phyloP scores from a whole-genome alignment of 2,329 filamentous ascomycete genomes.

The Epichloe baconii region DNA sequence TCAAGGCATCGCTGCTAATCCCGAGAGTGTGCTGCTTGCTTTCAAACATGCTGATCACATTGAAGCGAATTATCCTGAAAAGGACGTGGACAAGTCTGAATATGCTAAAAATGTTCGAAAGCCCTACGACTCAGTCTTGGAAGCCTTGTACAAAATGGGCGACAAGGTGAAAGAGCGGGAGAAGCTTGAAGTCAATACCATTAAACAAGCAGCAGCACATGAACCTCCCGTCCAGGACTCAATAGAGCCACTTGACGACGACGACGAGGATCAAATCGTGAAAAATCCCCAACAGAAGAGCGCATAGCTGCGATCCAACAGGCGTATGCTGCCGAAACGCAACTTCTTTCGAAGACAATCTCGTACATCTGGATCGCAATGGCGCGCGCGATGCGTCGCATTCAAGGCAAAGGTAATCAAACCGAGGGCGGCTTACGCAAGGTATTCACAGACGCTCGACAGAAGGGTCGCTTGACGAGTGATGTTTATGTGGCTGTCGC shows the following conservation, averaged over 20 bases:
- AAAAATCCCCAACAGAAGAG: constrained; percentile 49
- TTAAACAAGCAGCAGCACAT: constrained; percentile 38
- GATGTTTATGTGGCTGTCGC: constrained; percentile 93
- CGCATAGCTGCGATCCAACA: constrained; percentile 50
- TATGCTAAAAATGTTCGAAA: constrained; percentile 69
- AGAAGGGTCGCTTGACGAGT: constrained; percentile 75
- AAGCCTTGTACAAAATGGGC: constrained; percentile 77
- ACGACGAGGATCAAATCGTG: constrained; percentile 27
- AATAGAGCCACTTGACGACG: constrained; percentile 35
- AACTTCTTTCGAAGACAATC: constrained; percentile 68
- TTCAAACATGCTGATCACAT: constrained; percentile 83
- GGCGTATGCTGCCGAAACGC: constrained; percentile 58
- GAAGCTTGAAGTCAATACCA: constrained; percentile 40
- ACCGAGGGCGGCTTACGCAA: constrained; percentile 67
- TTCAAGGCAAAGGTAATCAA: constrained; percentile 66
- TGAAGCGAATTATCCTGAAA: constrained; percentile 62
- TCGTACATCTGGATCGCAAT: constrained; percentile 92
- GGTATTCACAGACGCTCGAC: constrained; percentile 79
- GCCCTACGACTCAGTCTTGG: constrained; percentile 71
- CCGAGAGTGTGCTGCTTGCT: constrained; percentile 81
- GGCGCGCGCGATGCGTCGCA: constrained; percentile 83
- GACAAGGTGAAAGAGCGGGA: constrained; percentile 57
- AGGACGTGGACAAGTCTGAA: constrained; percentile 64
- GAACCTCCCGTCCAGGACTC: constrained; percentile 24
- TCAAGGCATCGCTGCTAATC: constrained; percentile 77